Percentiles rank a stretch among this genome's conserved stretches.
phyloP scores from a whole-genome alignment of 768 basidiomycete species.

The Infundibulicybe gibba region DNA sequence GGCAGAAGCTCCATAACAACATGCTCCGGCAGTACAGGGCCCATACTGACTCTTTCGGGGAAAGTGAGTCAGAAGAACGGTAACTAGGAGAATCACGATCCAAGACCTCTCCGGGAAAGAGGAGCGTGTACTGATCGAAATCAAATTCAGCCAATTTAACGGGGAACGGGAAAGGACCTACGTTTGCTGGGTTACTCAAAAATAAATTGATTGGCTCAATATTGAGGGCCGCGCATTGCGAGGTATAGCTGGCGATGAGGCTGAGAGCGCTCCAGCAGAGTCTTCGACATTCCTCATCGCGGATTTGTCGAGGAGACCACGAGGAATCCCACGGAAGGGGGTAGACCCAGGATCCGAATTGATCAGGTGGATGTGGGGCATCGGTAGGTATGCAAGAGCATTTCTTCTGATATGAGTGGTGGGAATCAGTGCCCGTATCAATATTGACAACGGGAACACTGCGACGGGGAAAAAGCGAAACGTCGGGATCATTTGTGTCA shows the following conservation, averaged over 20 bases:
- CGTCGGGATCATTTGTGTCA: slow-evolving; percentile 54
- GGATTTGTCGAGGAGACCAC: slow-evolving; percentile 54
- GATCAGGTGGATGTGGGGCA: slow-evolving; percentile 30
- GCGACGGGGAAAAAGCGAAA: slow-evolving; percentile 44
- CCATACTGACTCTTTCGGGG: slow-evolving; percentile 78
- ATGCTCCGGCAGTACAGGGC: slow-evolving; percentile 79
- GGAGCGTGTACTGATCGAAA: slow-evolving; percentile 46
- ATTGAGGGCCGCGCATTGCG: slow-evolving; percentile 65
- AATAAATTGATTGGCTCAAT: slow-evolving; percentile 53
- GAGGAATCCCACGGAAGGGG: slow-evolving; percentile 57
- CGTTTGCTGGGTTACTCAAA: slow-evolving; percentile 64
- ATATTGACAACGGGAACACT: slow-evolving; percentile 46
- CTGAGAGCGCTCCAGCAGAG: slow-evolving; percentile 75
- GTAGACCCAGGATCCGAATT: slow-evolving; percentile 41
- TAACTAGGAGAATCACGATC: slow-evolving; percentile 43
- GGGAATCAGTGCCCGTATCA: slow-evolving; percentile 21
- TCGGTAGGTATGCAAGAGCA: slow-evolving; percentile 46
- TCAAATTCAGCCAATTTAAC: slow-evolving; percentile 3
- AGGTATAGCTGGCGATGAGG: slow-evolving; percentile 64
- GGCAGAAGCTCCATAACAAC: slow-evolving; percentile 76
- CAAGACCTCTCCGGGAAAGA: slow-evolving; percentile 73
- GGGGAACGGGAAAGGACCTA: slow-evolving; percentile 21
- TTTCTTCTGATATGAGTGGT: slow-evolving; percentile 24
- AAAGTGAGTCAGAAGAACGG: slow-evolving; percentile 38
- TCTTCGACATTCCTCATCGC: slow-evolving; percentile 69